These are phyloP conservation scores for Colletotrichum lentis DNA, from an alignment of 2,329 filamentous ascomycete genomes.

Conservation along the genomic window DNA sequence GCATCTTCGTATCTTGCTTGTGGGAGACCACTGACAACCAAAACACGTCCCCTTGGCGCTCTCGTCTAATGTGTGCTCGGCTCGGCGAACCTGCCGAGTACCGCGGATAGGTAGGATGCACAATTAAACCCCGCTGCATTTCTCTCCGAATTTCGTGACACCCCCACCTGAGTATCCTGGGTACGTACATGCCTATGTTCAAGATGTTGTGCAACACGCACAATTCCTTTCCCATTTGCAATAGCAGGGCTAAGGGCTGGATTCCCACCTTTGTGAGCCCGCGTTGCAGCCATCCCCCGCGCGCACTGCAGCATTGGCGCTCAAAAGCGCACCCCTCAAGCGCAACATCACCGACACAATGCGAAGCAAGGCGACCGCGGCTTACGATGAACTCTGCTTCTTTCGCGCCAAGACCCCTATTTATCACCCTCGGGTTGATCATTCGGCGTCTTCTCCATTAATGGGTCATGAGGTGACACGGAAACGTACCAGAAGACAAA, in stretches of 20 bases:
- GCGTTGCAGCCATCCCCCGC: slow-evolving; percentile 1
- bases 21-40: neutral
- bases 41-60: neutral
- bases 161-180: neutral
- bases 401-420: neutral
- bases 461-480: neutral
- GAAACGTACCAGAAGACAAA: neutral
- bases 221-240: slow-evolving; percentile 11
- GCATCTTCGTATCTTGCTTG: neutral
- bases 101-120: neutral
- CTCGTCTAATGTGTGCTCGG: neutral
- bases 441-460: neutral
- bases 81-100: neutral
- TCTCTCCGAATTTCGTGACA: neutral
- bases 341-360: neutral
- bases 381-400: slow-evolving; percentile 7
- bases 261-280: neutral
- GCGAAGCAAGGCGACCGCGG: slow-evolving; percentile 19
- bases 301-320: neutral
- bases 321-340: no score
- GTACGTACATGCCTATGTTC: no score
- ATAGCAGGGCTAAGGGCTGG: slow-evolving; percentile 9
- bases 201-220: neutral
- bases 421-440: neutral
- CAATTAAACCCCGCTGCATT: neutral